Evolutionary conservation across 495 filamentous ascomycete genomes (phyloP), one percentile per base, ranked within the genome.

Genomic region (Glonium stellatum): DNA sequence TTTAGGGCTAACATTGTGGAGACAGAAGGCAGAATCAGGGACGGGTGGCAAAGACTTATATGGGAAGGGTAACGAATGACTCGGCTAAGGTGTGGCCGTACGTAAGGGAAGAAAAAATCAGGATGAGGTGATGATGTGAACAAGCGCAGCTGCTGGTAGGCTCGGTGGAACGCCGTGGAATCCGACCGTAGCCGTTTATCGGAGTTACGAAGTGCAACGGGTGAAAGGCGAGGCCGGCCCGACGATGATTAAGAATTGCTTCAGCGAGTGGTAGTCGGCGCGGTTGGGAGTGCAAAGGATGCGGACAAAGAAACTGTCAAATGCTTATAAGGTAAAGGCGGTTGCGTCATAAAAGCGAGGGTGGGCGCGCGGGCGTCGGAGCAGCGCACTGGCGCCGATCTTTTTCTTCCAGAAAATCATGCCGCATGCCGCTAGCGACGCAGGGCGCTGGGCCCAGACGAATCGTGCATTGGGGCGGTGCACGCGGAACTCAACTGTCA

Each of bases 31-130:
- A 51, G 58, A 63, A 47, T 23, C 57, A 58, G 46, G 47, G 54
- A 53, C 58, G 61, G 65, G 65, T 67, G 65, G 65, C 65, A 37
- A 64, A 63, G 54, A 25, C 55, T 60, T 61, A 51, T 67, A 67
- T 61, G 59, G 12, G 65, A 47, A 60, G 57, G 35, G 37, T 44
- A 44, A 11, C 31, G 22, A 57, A 50, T 47, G 51, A 60, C 47
- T 64, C 61, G 61, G 47, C n/a, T 23, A 46, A n/a, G 57, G 48
- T 31, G 55, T 39, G 51, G 31, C 52, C 56, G 44, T 56, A 27
- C 46, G 42, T 51, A 51, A 51, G 48, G 48, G 13, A 22, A 21
- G 31, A 57, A 18, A 39, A 15, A 55, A 36, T 39, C 50, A 34
- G 55, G 65, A 54, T 67, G 65, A 61, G 60, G 65, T 67, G 61